phyloP scores from a whole-genome alignment of 1,139 yeast genomes.

The Blastobotrys niveus region DNA sequence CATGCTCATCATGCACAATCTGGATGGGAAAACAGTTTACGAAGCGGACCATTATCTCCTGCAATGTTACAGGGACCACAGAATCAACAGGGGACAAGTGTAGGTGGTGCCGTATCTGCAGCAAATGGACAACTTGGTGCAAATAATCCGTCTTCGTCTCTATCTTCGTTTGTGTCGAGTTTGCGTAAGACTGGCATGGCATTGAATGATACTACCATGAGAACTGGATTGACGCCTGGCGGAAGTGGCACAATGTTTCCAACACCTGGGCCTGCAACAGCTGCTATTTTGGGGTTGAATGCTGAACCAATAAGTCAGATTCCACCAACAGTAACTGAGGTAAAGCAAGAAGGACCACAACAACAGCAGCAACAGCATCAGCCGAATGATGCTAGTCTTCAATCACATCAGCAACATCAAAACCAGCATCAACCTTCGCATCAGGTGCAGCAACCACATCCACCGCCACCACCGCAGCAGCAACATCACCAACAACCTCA shows the following conservation, averaged over 20 bases:
- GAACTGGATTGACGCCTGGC: slow-evolving; percentile 37
- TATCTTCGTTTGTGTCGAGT: slow-evolving; percentile 20
- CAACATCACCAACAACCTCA: slow-evolving; percentile 8
- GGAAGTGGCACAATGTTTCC: slow-evolving; percentile 35
- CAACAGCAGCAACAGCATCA: neutral
- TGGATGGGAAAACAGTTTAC: slow-evolving; percentile 28
- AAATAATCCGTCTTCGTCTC: slow-evolving; percentile 9
- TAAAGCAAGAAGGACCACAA: neutral
- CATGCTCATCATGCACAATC: slow-evolving; percentile 16
- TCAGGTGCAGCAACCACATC: neutral
- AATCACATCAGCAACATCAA: neutral
- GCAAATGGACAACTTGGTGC: slow-evolving; percentile 1
- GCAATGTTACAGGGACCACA: slow-evolving; percentile 34
- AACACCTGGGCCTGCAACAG: slow-evolving; percentile 37
- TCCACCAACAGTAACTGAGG: neutral
- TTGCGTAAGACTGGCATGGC: slow-evolving; percentile 11
- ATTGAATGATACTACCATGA: slow-evolving; percentile 27
- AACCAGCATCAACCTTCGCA: slow-evolving; percentile 11
- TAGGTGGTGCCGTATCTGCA: slow-evolving; percentile 3
- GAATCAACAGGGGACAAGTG: slow-evolving; percentile 7
- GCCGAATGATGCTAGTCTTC: neutral
- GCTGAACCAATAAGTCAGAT: neutral
- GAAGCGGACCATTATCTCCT: slow-evolving; percentile 33
- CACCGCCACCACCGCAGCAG: slow-evolving; percentile 9
- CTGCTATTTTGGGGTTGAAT: slow-evolving; percentile 32